Evolutionary conservation across 1,139 yeast genomes (phyloP).

Genomic region (Kluyveromyces marxianus): DNA sequence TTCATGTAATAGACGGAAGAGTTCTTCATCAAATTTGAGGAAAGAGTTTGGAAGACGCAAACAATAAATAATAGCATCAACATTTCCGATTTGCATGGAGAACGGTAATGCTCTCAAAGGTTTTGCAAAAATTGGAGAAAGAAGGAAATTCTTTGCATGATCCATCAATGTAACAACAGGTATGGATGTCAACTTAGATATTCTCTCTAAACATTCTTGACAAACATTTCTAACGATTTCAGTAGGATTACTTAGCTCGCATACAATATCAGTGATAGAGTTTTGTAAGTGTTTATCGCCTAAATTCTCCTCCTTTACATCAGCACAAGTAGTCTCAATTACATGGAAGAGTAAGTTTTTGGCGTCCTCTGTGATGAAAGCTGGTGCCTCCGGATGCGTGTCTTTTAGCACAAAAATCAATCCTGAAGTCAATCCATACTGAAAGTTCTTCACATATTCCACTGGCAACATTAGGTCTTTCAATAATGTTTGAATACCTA

Average conservation of each 20-base stretch:
- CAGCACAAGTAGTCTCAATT: constrained; percentile 30
- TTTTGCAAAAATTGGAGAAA: constrained; percentile 93
- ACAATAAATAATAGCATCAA: constrained; percentile 92
- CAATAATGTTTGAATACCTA: constrained; percentile 71
- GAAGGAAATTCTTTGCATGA: constrained; percentile 72
- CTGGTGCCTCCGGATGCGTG: constrained; percentile 83
- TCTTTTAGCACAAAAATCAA: constrained; percentile 86
- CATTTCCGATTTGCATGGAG: constrained; percentile 97
- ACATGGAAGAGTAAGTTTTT: constrained; percentile 56
- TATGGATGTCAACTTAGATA: constrained; percentile 63
- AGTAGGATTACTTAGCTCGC: constrained; percentile 86
- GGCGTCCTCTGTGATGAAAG: constrained; percentile 66
- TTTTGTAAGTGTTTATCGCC: constrained; percentile 74
- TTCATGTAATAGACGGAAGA: constrained; percentile 76
- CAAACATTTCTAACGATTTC: constrained; percentile 77
- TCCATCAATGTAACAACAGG: constrained; percentile 69
- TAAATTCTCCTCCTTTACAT: constrained; percentile 42
- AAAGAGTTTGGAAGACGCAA: constrained; percentile 74
- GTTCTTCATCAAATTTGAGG: constrained; percentile 79
- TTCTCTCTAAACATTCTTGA: constrained; percentile 56
- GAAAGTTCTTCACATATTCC: constrained; percentile 67
- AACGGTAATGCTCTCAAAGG: constrained; percentile 95
- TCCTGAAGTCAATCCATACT: constrained; percentile 78
- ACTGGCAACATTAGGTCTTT: constrained; percentile 61
- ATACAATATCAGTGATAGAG: constrained; percentile 77